phyloP scores from a whole-genome alignment of 805 yeast species.

The Nematodospora valgi region DNA sequence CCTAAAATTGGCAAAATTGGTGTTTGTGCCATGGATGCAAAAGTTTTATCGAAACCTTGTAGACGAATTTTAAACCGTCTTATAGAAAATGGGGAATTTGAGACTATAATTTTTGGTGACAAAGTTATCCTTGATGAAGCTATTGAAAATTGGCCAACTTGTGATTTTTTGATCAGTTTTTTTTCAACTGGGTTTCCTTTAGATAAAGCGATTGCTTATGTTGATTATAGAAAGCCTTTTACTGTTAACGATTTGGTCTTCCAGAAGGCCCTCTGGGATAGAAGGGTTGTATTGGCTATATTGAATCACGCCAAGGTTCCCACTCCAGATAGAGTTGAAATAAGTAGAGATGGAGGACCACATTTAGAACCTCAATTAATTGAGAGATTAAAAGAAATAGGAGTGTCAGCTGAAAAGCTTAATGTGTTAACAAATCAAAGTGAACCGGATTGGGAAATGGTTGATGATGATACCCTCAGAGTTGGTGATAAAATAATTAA shows the following conservation, averaged over 20 bases:
- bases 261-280: slow-evolving; percentile 97
- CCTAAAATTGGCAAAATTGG: slow-evolving; percentile 91
- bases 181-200: slow-evolving; percentile 96
- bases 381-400: slow-evolving; percentile 43
- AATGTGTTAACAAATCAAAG: slow-evolving; percentile 58
- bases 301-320: slow-evolving; percentile 82
- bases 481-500: slow-evolving; percentile 69
- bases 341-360: slow-evolving; percentile 97
- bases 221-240: slow-evolving; percentile 83
- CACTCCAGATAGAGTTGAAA: slow-evolving; percentile 84
- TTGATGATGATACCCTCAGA: slow-evolving; percentile 69
- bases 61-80: slow-evolving; percentile 83
- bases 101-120: slow-evolving; percentile 95
- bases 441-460: slow-evolving; percentile 85
- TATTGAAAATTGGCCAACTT: slow-evolving; percentile 98
- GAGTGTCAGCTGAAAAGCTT: slow-evolving; percentile 44
- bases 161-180: slow-evolving; percentile 90
- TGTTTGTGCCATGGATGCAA: slow-evolving; percentile 98
- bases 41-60: slow-evolving; percentile 94
- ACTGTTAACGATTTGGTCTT: slow-evolving; percentile 82
- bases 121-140: slow-evolving; percentile 91
- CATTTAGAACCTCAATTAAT: slow-evolving; percentile 57
- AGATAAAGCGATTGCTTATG: slow-evolving; percentile 91
- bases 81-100: slow-evolving; percentile 92
- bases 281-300: slow-evolving; percentile 79